Evolutionary conservation across 225 moss, liverwort and hornwort species (phyloP), one percentile per base, ranked within the genome.

Genomic region (Asterella californica): DNA sequence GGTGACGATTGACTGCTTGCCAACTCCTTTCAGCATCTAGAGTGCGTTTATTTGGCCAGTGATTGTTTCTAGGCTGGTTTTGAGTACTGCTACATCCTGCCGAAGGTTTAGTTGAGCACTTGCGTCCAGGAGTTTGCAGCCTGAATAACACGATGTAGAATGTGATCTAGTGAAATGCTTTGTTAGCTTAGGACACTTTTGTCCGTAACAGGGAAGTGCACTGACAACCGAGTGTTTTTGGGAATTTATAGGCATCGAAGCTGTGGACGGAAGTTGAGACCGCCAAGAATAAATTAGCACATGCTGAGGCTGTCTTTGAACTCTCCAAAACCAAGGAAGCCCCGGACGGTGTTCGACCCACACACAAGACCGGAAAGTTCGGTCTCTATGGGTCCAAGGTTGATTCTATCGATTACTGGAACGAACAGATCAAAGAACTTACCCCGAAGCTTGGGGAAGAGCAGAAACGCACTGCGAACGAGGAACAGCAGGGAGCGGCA

Each of bases 321-420:
- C 81, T 76, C 29, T 92, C 90, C 0, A 90, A 92, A 80, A 72
- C 86, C 11, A 77, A 80, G 38, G n/a, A 15, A 1, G 50, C 46
- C 0, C 78, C 87, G 0, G 85, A 90, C 12, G 94, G 94, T 8
- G 75, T 65, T 9, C 91, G 92, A 45, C 97, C 97, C 0, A 67
- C 38, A 76, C 95, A 91, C 82, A 87, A 67, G 37, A 84, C 82
- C 2, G 84, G 90, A 0, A 88, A 85, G 50, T 65, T 89, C 6
- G 91, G 97, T 27, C 83, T 91, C 1, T 69, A 59, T 5, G 92
- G 95, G 0, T 3, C 50, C 4, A 92, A 91, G 80, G 95, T 95
- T 6, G 95, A 99, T 74, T 95, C 97, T 76, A 87, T 94, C 70
- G 86, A 92, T 72, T 86, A 87, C 62, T 93, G 90, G 75, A 57